Evolutionary conservation across 768 basidiomycete genomes (phyloP), one percentile per base, ranked within the genome.

Genomic region (Amanita rimosa): DNA sequence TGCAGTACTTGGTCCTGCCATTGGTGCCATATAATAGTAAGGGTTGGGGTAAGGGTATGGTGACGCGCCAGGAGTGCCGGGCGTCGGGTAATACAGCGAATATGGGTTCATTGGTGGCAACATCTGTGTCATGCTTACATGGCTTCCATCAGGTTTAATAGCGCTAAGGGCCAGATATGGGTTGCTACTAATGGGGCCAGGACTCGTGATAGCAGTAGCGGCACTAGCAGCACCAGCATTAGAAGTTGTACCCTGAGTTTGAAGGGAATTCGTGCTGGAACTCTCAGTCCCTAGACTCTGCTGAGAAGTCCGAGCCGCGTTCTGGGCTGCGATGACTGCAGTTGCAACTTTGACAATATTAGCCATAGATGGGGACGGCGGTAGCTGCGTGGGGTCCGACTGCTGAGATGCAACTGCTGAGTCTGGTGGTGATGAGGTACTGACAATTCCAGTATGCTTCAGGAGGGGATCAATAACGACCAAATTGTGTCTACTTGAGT

Each of bases 1-100:
- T 59, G 60, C 58, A 22, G 63, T 67, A 51, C 62, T 69, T 29
- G 67, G 65, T 48, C 63, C 63, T 42, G 65, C 56, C 53, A 67
- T 62, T 16, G 70, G 70, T n/a, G 66, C 56, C 35, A 71, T 58
- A 51, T 70, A 71, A 44, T 71, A 69, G 51, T 72, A 73, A 26
- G 70, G 71, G 48, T 71, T 71, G 16, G 55, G 54, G 46, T 72
- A 73, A 14, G 69, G 66, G 56, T 56, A 59, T 9, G 60, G 56
- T 2, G 71, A 65, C 0, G 64, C 63, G 33, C 59, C 63, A 17
- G 72, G 70, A 11, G 68, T 66, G 16, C 62, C 62, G 11, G 71
- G 65, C 40, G 44, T 59, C 16, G 67, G 62, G 46, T 74, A 74
- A 48, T 68, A 68, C 40, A 70, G 51, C 22, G 68, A 60, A 44